Evolutionary conservation across 495 filamentous ascomycete genomes (phyloP).

Genomic region (Penicillium atrosanguineum): DNA sequence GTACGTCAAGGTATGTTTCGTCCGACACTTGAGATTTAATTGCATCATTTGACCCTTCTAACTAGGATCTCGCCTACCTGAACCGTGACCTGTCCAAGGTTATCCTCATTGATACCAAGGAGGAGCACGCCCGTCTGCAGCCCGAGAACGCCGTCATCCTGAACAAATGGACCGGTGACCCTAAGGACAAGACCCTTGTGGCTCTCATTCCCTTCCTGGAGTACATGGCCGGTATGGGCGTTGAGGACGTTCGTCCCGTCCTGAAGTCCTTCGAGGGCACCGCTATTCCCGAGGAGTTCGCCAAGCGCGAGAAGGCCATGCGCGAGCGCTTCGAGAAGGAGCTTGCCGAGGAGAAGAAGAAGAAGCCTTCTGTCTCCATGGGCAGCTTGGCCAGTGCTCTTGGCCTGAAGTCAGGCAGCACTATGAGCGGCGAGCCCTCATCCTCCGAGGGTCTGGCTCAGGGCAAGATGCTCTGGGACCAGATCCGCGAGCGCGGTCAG

Average conservation of each 20-base stretch:
- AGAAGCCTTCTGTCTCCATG: constrained; percentile 54
- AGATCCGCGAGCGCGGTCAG: constrained; percentile 86
- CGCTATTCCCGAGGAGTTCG: constrained; percentile 84
- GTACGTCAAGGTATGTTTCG: constrained; percentile 78
- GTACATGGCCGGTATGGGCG: constrained; percentile 91
- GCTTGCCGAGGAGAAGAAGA: constrained; percentile 66
- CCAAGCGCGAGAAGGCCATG: constrained; percentile 78
- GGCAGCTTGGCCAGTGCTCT: constrained; percentile 64
- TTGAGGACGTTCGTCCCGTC: constrained; percentile 76
- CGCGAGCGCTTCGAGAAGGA: constrained; percentile 77
- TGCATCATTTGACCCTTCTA: constrained; percentile 2
- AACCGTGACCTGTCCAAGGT: constrained; percentile 94
- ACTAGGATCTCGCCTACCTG: constrained; percentile 87
- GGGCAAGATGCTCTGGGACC: constrained; percentile 93
- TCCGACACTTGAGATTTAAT: neutral
- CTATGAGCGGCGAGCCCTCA: constrained; percentile 63
- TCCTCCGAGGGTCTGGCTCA: constrained; percentile 72
- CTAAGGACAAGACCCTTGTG: constrained; percentile 80
- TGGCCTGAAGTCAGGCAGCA: constrained; percentile 64
- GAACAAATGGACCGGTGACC: constrained; percentile 81
- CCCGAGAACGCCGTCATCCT: constrained; percentile 93
- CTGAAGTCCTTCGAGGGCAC: constrained; percentile 85
- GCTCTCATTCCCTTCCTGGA: constrained; percentile 92
- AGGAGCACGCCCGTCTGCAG: constrained; percentile 75
- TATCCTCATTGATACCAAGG: constrained; percentile 84